phyloP scores from a whole-genome alignment of 2,329 filamentous ascomycete species.

The Verticillium nubilum region DNA sequence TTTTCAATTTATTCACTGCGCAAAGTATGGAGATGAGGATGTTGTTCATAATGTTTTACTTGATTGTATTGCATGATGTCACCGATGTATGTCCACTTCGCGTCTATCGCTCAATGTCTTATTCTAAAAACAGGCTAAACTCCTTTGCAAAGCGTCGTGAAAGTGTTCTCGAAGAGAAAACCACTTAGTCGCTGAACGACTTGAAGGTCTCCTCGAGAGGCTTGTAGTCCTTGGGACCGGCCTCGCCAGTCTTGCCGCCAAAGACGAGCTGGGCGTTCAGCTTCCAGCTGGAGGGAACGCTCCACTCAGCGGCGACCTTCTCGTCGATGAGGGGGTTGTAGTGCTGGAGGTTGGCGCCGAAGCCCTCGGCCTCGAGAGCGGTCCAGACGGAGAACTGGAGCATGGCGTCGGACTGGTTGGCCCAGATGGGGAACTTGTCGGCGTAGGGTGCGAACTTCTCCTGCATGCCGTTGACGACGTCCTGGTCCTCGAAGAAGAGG shows the following conservation, averaged over 20 bases:
- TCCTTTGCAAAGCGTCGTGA: too few relatives aligned
- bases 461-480: slow-evolving; percentile 60
- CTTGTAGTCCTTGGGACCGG: slow-evolving; percentile 59
- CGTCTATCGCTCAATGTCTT: too few relatives aligned
- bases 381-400: slow-evolving; percentile 78
- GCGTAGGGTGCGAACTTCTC: slow-evolving; percentile 67
- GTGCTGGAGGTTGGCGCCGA: slow-evolving; percentile 87
- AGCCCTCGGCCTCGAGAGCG: slow-evolving; percentile 74
- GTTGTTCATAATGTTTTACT: too few relatives aligned
- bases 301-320: slow-evolving; percentile 64
- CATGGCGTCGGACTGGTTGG: slow-evolving; percentile 73
- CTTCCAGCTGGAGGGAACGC: slow-evolving; percentile 66
- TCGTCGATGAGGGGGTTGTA: slow-evolving; percentile 84
- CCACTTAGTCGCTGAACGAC: slow-evolving; percentile 48
- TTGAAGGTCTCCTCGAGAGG: slow-evolving; percentile 63
- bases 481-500: slow-evolving; percentile 81
- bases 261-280: slow-evolving; percentile 83
- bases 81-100: too few relatives aligned
- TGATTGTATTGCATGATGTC: too few relatives aligned
- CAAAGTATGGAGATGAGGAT: too few relatives aligned
- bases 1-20: too few relatives aligned
- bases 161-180: too few relatives aligned
- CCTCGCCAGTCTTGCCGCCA: slow-evolving; percentile 53
- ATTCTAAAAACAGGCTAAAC: too few relatives aligned
- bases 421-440: slow-evolving; percentile 75